These are phyloP conservation scores for Kwoniella europaea DNA, from an alignment of 768 basidiomycete genomes.

Conservation along the genomic window DNA sequence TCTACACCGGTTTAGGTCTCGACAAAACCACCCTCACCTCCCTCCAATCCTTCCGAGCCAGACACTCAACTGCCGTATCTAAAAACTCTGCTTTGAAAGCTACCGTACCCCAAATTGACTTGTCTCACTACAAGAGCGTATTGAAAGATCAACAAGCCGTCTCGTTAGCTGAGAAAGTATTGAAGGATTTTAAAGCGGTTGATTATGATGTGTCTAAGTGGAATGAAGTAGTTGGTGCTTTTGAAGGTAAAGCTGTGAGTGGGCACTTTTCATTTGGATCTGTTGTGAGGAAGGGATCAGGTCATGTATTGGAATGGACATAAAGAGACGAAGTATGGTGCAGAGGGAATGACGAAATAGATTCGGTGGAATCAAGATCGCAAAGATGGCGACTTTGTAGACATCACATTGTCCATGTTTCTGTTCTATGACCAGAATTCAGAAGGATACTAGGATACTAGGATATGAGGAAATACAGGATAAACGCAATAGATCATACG, in stretches of 20 bases:
- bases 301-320: no score
- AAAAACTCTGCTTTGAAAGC: constrained; percentile 52
- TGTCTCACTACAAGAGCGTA: constrained; percentile 85
- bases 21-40: constrained; percentile 79
- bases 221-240: constrained; percentile 93
- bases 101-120: constrained; percentile 77
- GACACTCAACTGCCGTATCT: constrained; percentile 75
- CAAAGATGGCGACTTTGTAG: no score
- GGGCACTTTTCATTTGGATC: constrained; percentile 6
- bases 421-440: no score
- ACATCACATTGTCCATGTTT: no score
- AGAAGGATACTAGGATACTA: not conserved
- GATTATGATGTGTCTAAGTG: constrained; percentile 88
- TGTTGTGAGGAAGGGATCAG: no score
- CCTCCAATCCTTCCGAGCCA: constrained; percentile 94
- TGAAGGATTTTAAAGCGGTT: constrained; percentile 89
- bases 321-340: no score
- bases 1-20: constrained; percentile 58
- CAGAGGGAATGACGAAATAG: no score
- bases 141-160: constrained; percentile 92
- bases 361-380: no score
- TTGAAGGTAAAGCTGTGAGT: constrained; percentile 92
- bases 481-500: not conserved
- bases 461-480: not conserved
- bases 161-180: constrained; percentile 86